phyloP scores from a whole-genome alignment of 306 rosid genomes.

The Herpetospermum pedunculosum region DNA sequence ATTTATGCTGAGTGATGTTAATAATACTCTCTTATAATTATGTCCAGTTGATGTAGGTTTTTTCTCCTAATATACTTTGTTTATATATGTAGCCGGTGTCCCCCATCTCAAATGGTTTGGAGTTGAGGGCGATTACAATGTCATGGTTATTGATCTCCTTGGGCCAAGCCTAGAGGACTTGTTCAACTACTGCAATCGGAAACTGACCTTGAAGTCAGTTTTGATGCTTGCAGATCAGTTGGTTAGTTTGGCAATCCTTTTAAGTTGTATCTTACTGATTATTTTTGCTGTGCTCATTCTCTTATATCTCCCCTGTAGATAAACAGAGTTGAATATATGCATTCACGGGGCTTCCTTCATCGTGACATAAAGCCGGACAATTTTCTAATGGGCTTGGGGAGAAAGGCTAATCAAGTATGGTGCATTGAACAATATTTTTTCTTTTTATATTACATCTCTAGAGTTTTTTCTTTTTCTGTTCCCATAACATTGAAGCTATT shows the following conservation, averaged over 20 bases:
- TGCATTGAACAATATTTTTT: background rate
- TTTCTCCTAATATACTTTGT: background rate
- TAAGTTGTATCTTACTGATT: background rate
- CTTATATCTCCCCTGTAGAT: conserved; percentile 25
- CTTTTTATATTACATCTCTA: background rate
- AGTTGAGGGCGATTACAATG: conserved; percentile 24
- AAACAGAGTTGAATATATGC: conserved; percentile 84
- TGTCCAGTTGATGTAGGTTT: background rate
- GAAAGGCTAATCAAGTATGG: conserved; percentile 69
- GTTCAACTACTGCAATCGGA: conserved; percentile 26
- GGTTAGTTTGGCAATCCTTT: conserved; percentile 12
- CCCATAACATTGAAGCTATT: background rate
- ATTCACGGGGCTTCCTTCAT: conserved; percentile 68
- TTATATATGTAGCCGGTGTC: conserved; percentile 5
- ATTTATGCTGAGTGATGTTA: background rate
- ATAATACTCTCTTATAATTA: background rate
- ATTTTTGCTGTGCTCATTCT: conserved; percentile 10
- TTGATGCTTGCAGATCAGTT: conserved; percentile 34
- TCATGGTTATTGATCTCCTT: conserved; percentile 23
- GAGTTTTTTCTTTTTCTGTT: background rate
- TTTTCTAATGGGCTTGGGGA: conserved; percentile 77
- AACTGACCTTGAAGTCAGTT: conserved; percentile 21
- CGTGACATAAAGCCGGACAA: conserved; percentile 86
- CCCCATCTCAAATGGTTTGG: conserved; percentile 23
- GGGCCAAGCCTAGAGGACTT: conserved; percentile 30